phyloP scores from a whole-genome alignment of 169 alveolate genomes.

The Ichthyophthirius multifiliis region DNA sequence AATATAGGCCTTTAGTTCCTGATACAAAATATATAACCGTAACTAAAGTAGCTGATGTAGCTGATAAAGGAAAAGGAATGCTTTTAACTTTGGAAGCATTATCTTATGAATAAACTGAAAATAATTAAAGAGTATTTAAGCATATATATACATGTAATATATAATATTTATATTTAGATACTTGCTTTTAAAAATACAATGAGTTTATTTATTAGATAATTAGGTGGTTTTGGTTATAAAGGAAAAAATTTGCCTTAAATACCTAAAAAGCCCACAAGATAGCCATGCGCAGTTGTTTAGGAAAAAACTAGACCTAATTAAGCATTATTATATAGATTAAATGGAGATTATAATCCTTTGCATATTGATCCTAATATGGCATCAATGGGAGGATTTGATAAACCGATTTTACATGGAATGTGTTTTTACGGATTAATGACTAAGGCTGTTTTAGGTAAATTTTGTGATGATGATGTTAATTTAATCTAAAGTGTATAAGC shows the following conservation, averaged over 20 bases:
- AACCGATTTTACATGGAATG: slow-evolving; percentile 87
- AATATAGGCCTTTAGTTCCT: slow-evolving; percentile 43
- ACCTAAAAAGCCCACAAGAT: slow-evolving; percentile 68
- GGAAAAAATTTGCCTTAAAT: slow-evolving; percentile 42
- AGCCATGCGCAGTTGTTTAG: slow-evolving; percentile 51
- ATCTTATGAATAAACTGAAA: slow-evolving; percentile 31
- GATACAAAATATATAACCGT: slow-evolving; percentile 24
- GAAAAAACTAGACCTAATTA: slow-evolving; percentile 59
- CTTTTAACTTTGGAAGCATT: slow-evolving; percentile 41
- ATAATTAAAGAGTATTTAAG: slow-evolving; percentile 24
- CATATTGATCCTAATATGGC: slow-evolving; percentile 77
- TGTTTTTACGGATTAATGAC: slow-evolving; percentile 79
- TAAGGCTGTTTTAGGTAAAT: slow-evolving; percentile 50
- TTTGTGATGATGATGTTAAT: slow-evolving; percentile 50
- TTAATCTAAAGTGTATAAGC: slow-evolving; percentile 30
- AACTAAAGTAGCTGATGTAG: slow-evolving; percentile 46
- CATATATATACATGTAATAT: background rate
- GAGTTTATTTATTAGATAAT: slow-evolving; percentile 59
- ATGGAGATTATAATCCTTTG: slow-evolving; percentile 84
- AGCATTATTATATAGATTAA: slow-evolving; percentile 79
- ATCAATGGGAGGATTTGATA: slow-evolving; percentile 75
- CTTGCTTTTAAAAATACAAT: slow-evolving; percentile 10
- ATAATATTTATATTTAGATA: background rate
- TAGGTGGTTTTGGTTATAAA: slow-evolving; percentile 79
- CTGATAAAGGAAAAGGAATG: slow-evolving; percentile 69